These are phyloP conservation scores for Coniochaeta prunicola DNA, from an alignment of 2,329 filamentous ascomycete species.

Conservation along the genomic window DNA sequence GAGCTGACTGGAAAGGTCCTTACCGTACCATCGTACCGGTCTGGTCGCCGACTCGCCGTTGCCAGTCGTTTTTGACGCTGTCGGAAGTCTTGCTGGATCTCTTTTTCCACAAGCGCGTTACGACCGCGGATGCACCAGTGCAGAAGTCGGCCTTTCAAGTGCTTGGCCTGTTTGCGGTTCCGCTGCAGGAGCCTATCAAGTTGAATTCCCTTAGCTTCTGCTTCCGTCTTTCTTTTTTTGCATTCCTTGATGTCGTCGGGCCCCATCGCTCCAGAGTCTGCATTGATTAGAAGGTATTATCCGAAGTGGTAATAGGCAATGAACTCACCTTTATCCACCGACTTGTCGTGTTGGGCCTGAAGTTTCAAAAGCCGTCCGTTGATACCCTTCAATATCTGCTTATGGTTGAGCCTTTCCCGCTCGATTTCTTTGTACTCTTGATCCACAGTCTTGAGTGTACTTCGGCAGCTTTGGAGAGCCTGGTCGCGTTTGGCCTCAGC, in stretches of 20 bases:
- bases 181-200: background rate
- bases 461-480: background rate
- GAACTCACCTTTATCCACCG: background rate
- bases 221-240: background rate
- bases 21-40: background rate
- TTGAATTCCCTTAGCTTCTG: background rate
- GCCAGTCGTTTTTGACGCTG: background rate
- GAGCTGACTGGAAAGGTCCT: background rate
- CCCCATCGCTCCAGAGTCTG: background rate
- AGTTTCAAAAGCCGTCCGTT: background rate
- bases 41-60: background rate
- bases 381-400: background rate
- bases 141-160: background rate
- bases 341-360: background rate
- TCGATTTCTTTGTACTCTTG: background rate
- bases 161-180: background rate
- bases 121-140: background rate
- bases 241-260: background rate
- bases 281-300: background rate
- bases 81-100: background rate
- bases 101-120: background rate
- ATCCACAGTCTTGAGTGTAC: background rate
- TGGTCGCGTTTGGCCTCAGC: background rate
- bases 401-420: background rate
- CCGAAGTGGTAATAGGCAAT: background rate